Evolutionary conservation across 345 rosid species (phyloP), one percentile per base, ranked within the genome.

Genomic region (Turnera subulata): DNA sequence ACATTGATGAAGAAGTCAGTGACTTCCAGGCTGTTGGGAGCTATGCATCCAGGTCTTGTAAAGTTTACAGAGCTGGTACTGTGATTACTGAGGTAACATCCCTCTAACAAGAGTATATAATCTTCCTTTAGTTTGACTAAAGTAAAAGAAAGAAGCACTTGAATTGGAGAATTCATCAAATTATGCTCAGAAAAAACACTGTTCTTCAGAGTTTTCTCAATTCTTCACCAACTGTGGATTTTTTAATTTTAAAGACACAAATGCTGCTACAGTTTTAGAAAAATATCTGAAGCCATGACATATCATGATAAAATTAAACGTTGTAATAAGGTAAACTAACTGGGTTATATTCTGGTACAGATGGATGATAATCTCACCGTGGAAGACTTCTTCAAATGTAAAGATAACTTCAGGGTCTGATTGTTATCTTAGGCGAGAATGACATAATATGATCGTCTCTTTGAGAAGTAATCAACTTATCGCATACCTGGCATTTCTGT

Each of bases 301-400:
- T n/a, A n/a, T n/a, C n/a, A n/a, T n/a, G n/a, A n/a, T n/a, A n/a
- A n/a, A n/a, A n/a, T n/a, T n/a, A n/a, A n/a, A n/a, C n/a, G n/a
- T n/a, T n/a, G n/a, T n/a, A n/a, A n/a, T n/a, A n/a, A n/a, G n/a
- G n/a, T n/a, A n/a, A n/a, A 33, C 23, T 46, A 46, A 20, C 26
- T 10, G n/a, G 1, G 11, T 5, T 2, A 6, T 52, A 40, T 2
- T 32, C 5, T 17, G 4, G 32, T 52, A n/a, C 67, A 78, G 82
- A 85, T 78, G 39, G 72, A 66, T 17, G 85, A 85, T 63, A 74
- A 59, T 35, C 76, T 54, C 63, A 69, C 82, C 22, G 72, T 79
- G 85, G 80, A 69, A 45, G 82, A 82, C 54, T 75, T 82, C 66
- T 79, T 73, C 60, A 78, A 71, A 58, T 87, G 85, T 1, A 79